These are phyloP conservation scores for Lactarius pseudohatsudake DNA, from an alignment of 768 basidiomycete genomes.

Conservation along the genomic window DNA sequence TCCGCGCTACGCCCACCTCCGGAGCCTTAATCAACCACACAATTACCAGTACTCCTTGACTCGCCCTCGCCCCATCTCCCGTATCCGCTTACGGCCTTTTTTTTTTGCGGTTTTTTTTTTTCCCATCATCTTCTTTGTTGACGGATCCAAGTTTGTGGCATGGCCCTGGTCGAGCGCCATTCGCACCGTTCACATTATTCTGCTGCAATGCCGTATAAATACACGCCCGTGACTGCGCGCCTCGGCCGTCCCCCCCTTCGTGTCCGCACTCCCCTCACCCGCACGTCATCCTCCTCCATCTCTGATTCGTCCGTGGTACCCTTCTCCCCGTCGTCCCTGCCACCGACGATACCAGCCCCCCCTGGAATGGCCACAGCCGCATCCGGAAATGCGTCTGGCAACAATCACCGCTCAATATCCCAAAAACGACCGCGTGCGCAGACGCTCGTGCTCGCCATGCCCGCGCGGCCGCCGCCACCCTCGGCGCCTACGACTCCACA, in stretches of 20 bases:
- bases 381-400: background rate
- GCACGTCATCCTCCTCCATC: background rate
- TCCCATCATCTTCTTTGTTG: constrained; percentile 8
- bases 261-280: constrained; percentile 11
- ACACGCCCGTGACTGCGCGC: constrained; percentile 26
- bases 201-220: constrained; percentile 27
- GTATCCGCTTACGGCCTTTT: background rate
- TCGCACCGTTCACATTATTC: constrained; percentile 20
- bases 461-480: constrained; percentile 7
- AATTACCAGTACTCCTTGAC: background rate
- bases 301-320: constrained; percentile 3
- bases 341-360: background rate
- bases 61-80: constrained; percentile 1
- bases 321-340: background rate
- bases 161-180: constrained; percentile 29
- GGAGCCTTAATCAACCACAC: constrained; percentile 14
- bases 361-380: constrained; percentile 19
- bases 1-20: constrained; percentile 21
- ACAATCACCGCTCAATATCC: constrained; percentile 15
- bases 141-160: constrained; percentile 20
- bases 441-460: constrained; percentile 22
- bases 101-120: background rate
- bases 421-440: constrained; percentile 26
- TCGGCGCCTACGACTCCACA: constrained; percentile 18
- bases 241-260: constrained; percentile 7